These are phyloP conservation scores for Pseudogymnoascus sp. DNA, from an alignment of 2,329 filamentous ascomycete species.

Conservation along the genomic window DNA sequence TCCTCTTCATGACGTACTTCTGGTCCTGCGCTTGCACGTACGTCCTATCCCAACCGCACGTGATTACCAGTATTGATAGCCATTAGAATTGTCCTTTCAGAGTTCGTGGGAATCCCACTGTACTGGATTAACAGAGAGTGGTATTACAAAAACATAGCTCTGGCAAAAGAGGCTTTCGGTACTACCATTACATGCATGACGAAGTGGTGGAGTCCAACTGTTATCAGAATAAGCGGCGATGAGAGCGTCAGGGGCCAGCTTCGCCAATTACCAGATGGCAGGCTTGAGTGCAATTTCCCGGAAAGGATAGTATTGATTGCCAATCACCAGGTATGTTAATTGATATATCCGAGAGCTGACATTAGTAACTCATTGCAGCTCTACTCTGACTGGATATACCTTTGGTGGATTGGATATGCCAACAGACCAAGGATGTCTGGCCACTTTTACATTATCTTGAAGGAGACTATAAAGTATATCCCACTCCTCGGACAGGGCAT, in stretches of 20 bases:
- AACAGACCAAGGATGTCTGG: conserved; percentile 68
- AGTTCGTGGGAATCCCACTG: conserved; percentile 66
- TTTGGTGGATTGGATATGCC: conserved; percentile 91
- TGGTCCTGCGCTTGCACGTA: conserved; percentile 23
- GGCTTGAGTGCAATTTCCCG: conserved; percentile 69
- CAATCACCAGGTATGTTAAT: conserved; percentile 60
- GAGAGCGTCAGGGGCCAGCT: conserved; percentile 70
- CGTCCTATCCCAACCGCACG: conserved; percentile 11
- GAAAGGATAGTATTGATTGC: conserved; percentile 76
- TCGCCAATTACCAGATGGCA: conserved; percentile 58
- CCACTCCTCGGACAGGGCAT: conserved; percentile 73
- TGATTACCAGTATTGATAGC: conserved; percentile 9
- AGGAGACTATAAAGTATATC: conserved; percentile 75
- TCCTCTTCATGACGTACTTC: conserved; percentile 24
- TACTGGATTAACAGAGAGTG: conserved; percentile 68
- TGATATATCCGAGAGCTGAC: conserved; percentile 16
- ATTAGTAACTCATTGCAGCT: conserved; percentile 37
- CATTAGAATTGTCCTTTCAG: conserved; percentile 56
- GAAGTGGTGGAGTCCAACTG: conserved; percentile 78
- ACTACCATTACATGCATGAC: conserved; percentile 71
- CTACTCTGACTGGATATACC: conserved; percentile 85
- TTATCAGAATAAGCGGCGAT: conserved; percentile 76
- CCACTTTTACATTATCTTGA: conserved; percentile 82
- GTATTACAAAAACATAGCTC: conserved; percentile 79
- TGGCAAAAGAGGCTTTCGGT: conserved; percentile 78